These are phyloP conservation scores for Rusavskia elegans DNA, from an alignment of 495 filamentous ascomycete genomes.

Conservation along the genomic window DNA sequence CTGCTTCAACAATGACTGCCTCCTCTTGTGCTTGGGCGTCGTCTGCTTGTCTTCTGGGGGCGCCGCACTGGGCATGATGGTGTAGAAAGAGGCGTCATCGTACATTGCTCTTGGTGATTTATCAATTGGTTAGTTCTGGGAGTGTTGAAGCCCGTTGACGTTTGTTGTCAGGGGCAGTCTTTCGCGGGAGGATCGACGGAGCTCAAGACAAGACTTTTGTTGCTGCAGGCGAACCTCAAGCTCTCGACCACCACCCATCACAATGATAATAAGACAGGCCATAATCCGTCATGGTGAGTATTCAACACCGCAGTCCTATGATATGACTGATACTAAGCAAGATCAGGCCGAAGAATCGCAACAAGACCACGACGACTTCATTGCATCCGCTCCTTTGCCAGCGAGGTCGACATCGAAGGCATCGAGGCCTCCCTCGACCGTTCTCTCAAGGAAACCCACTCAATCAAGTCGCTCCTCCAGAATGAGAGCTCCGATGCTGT, in stretches of 20 bases:
- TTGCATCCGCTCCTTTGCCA: not conserved
- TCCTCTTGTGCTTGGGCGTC: slow-evolving; percentile 35
- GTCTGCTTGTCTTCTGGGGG: slow-evolving; percentile 27
- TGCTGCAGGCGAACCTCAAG: not conserved
- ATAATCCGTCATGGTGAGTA: slow-evolving; percentile 7
- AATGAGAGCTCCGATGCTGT: slow-evolving; percentile 3
- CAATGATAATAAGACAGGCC: slow-evolving; percentile 11
- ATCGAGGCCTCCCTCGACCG: slow-evolving; percentile 12
- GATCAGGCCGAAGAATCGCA: not conserved
- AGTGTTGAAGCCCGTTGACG: not conserved
- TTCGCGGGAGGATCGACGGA: slow-evolving; percentile 1
- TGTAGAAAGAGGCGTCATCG: slow-evolving; percentile 58
- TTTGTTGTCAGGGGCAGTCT: slow-evolving; percentile 1
- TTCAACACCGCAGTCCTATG: not conserved
- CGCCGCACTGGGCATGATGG: slow-evolving; percentile 39
- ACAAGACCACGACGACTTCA: not conserved
- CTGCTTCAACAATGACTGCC: slow-evolving; percentile 49
- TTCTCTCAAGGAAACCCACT: slow-evolving; percentile 8
- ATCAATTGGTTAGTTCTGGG: too few species aligned
- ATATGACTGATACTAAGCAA: not conserved
- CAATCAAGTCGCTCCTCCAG: slow-evolving; percentile 10
- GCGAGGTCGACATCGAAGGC: slow-evolving; percentile 4
- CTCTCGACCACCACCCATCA: slow-evolving; percentile 1
- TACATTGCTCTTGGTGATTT: slow-evolving; percentile 35
- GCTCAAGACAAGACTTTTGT: not conserved